phyloP scores from a whole-genome alignment of 331 rosid species.

The Telfairia occidentalis region DNA sequence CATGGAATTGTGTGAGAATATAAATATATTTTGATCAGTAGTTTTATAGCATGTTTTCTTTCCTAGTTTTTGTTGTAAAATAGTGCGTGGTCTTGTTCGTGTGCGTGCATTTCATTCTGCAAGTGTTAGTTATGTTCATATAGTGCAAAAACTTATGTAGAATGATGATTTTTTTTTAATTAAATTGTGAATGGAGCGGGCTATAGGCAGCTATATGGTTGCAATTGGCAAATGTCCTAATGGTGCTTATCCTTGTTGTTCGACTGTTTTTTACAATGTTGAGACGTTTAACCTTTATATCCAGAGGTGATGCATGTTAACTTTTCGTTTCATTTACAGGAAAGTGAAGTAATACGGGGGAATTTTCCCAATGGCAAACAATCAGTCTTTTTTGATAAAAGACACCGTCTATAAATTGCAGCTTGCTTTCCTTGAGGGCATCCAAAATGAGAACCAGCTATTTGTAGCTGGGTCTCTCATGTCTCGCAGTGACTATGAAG shows the following conservation, averaged over 20 bases:
- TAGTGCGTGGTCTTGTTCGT: neutral
- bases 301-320: neutral
- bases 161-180: neutral
- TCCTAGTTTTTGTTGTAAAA: neutral
- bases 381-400: constrained; percentile 28
- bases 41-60: neutral
- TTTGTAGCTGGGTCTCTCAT: constrained; percentile 69
- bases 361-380: constrained; percentile 32
- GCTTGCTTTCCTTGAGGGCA: constrained; percentile 51
- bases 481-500: constrained; percentile 67
- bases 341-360: constrained; percentile 13
- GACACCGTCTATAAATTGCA: constrained; percentile 57
- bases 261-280: neutral
- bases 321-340: neutral
- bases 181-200: neutral
- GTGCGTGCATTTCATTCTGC: neutral
- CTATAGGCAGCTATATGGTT: neutral
- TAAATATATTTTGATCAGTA: neutral
- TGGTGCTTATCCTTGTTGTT: neutral
- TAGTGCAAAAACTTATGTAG: neutral
- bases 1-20: neutral
- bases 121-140: neutral
- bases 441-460: constrained; percentile 45
- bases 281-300: neutral
- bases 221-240: neutral